Evolutionary conservation across 495 filamentous ascomycete genomes (phyloP), one percentile per base, ranked within the genome.

Genomic region (Aspergillus bridgeri): DNA sequence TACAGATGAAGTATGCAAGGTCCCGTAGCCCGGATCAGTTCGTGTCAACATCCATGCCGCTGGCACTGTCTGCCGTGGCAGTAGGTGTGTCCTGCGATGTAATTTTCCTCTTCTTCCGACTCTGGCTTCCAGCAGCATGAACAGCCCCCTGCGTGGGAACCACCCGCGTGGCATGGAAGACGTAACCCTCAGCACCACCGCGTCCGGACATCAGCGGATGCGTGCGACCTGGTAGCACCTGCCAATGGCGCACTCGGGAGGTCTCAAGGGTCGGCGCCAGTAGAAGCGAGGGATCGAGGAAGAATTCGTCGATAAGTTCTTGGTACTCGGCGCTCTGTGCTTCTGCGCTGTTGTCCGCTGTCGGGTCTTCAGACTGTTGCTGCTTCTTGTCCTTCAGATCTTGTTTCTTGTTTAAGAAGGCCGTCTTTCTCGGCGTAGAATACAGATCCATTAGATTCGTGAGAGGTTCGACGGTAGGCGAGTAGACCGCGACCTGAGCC

Each of bases 191-290:
- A 0, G 91, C 84, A 0, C 94, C 93, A 24, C 94, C 94, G 20
- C 83, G 81, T 49, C 83, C 81, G 45, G 89, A 94, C 94, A 98
- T 98, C 38, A 92, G 64, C 18, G 94, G 94, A 74, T 98, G 94
- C 54, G 94, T 97, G 48, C 94, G 78, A 3, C 92, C 91, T 0
- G 94, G 95, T 25, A 98, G 73, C 1, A 96, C 92, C 76, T 98
- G 94, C 88, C 89, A 98, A 25, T 79, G 76, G 51, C 89, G 81
- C 18, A 86, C 83, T 13, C 89, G 79, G 13, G 83, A 85, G 7
- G 85, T 91, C 67, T 98, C 91, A 50, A 98, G 76, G 38, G 82
- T 86, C 9, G 91, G 86, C 2, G 86, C 88, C 11, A 98, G 79
- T 17, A 98, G 60, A 22, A 94, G 70, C 9, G 89, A 88, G 6